A percentile compares a stretch with the other conserved stretches of the same genome.
These are phyloP conservation scores for Polyporus arcularius DNA, from an alignment of 768 basidiomycete species.

Conservation along the genomic window DNA sequence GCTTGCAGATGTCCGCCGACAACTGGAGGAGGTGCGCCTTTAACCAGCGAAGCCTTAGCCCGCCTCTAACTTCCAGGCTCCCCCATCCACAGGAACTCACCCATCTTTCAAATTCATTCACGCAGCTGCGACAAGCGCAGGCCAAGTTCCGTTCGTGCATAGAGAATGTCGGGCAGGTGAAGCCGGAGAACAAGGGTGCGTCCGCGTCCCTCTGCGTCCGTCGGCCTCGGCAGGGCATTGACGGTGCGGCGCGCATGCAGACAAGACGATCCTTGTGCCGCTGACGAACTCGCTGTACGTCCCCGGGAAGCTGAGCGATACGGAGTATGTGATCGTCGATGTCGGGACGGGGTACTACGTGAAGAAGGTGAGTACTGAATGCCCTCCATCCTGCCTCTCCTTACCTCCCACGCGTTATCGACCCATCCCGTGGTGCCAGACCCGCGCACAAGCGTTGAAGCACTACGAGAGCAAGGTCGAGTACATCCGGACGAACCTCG, in stretches of 20 bases:
- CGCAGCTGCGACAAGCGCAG: conserved; percentile 91
- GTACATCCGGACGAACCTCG: conserved; percentile 81
- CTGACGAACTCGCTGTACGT: conserved; percentile 95
- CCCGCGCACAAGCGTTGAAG: conserved; percentile 74
- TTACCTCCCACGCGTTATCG: not conserved
- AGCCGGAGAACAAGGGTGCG: conserved; percentile 63
- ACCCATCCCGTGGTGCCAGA: conserved; percentile 45
- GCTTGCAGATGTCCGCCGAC: conserved; percentile 84
- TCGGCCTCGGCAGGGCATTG: not conserved
- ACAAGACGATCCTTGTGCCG: conserved; percentile 87
- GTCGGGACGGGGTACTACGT: conserved; percentile 97
- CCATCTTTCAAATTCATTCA: conserved; percentile 89
- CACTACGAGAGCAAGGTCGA: conserved; percentile 83
- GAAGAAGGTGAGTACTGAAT: conserved; percentile 66
- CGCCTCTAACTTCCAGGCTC: not conserved
- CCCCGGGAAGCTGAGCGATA: conserved; percentile 83
- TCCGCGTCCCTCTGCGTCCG: not conserved
- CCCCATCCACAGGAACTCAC: conserved; percentile 70
- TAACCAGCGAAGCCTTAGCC: not conserved
- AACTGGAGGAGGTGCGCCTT: conserved; percentile 81
- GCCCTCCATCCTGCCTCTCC: not conserved
- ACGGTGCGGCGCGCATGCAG: conserved; percentile 40
- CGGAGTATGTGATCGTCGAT: conserved; percentile 89
- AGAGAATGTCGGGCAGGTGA: conserved; percentile 76
- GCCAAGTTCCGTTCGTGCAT: conserved; percentile 89